Base-by-base conservation (phyloP, 257 asterid genomes). In the Solanum stenotomum region DNA sequence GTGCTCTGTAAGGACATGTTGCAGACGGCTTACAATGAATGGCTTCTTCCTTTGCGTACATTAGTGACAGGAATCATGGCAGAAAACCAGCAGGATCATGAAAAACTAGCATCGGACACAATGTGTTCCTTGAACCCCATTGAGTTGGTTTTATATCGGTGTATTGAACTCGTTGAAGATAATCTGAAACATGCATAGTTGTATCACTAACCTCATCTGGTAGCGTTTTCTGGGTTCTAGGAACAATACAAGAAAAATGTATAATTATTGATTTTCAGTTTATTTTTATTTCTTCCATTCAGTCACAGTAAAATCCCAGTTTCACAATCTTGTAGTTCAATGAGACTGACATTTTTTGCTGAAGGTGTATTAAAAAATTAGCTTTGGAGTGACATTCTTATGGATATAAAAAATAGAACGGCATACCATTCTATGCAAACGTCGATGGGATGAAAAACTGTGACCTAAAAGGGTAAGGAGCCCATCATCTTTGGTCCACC, bases 21-120 rank as follows among this genome's bases (percentile, higher is more conserved):
- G 90, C 87, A 63, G 90, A 92, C 84, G 89, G 96, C 91, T 27
- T 93, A 92, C 91, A 86, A 87, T 6, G 95, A 94, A 84, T 97
- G 99, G 99, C 91, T 97, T 89, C 98, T 97, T 35, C 99, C 99
- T 29, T 92, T 97, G 52, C 98, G 96, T 12, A 70, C 91, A 15
- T 85, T 97, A 89, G 94, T 95, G 87, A 77, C 91, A 0, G 91
- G 93, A 85, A 86, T 89, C 52, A 70, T 87, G 75, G 93, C 94
- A 37, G 94, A 92, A 86, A 91, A 77, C 89, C 94, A 77, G 49
- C 86, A 90, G 70, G 89, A 88, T 77, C 0, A 29, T 6, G 91
- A 90, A 44, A 83, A 88, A 52, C 83, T 89, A 27, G 89, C 92
- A 49, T 86, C 81, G 33, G 92, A 89, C 84, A 46, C 88, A 6